Base-by-base conservation (phyloP, 1,139 yeast species). In the Pichia cactophila region DNA sequence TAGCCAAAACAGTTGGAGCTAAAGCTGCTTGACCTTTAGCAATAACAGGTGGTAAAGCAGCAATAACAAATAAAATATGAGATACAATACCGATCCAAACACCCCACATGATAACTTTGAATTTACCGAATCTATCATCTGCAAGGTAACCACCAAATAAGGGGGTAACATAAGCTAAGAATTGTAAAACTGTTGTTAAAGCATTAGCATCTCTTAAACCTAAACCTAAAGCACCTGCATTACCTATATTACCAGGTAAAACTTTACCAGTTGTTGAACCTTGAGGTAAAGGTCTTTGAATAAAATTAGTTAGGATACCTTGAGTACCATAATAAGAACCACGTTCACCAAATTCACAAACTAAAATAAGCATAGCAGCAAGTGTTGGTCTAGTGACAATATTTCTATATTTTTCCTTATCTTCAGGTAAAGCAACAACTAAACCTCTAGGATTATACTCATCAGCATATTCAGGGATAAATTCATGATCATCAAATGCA, bases 231-330 rank as follows among this genome's bases (percentile, higher is more conserved):
- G 76, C 76, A 60, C 76, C 77, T 33, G 50, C 54, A 39, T 54
- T 52, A 5, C 43, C 43, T 10, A 44, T 45, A 23, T 36, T 36
- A 40, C 66, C 59, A 26, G 58, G 62, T 46, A 48, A 20, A 20
- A 48, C 49, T 26, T 45, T 44, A 39, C 64, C 60, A 9, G 65
- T 58, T 12, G 73, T 73, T 36, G 78, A 75, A 44, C 78, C 77
- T 16, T 62, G 64, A 20, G 82, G 82, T 50, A 77, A 64, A 14
- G 78, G 76, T 59, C 79, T 66, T 61, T 70, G 72, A 50, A 72
- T 64, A 52, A 71, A 72, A 55, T 72, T 72, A 33, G 70, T 61
- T 46, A 72, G 65, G 43, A 69, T 58, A 50, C 69, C 71, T 38
- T 58, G 58, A 33, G 64, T 63, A 28, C 75, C 72, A 54, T 69